Evolutionary conservation across 352 stramenopile species (phyloP).

Genomic region (Elongisporangium undulatum): DNA sequence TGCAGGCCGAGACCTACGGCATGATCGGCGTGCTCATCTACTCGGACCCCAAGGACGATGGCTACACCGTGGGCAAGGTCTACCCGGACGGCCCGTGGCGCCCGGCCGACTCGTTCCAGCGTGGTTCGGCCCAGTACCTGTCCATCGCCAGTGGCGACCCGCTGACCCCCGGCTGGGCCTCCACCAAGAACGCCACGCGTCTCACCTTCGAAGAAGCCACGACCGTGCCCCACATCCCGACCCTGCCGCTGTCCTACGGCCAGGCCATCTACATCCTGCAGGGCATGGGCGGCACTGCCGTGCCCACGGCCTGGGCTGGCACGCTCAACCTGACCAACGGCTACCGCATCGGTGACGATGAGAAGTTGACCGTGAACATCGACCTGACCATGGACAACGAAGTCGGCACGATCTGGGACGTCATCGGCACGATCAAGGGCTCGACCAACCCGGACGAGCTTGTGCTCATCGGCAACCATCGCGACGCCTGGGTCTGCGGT

Average conservation of each 20-base stretch:
- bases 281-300: slow-evolving; percentile 44
- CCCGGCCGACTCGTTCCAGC: slow-evolving; percentile 47
- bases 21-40: slow-evolving; percentile 66
- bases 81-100: slow-evolving; percentile 69
- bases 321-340: slow-evolving; percentile 65
- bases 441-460: slow-evolving; percentile 37
- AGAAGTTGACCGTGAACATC: slow-evolving; percentile 37
- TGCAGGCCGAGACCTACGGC: slow-evolving; percentile 51
- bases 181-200: slow-evolving; percentile 8
- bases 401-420: slow-evolving; percentile 73
- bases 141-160: slow-evolving; percentile 62
- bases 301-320: slow-evolving; percentile 26
- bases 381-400: slow-evolving; percentile 72
- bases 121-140: slow-evolving; percentile 59
- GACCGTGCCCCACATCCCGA: slow-evolving; percentile 45
- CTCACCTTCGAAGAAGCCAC: slow-evolving; percentile 33
- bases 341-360: slow-evolving; percentile 69
- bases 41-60: slow-evolving; percentile 68
- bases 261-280: slow-evolving; percentile 64
- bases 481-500: slow-evolving; percentile 84
- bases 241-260: slow-evolving; percentile 64
- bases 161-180: slow-evolving; percentile 25
- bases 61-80: slow-evolving; percentile 36
- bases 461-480: slow-evolving; percentile 79
- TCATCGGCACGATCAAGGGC: slow-evolving; percentile 56